Conservation (phyloP, 2,329 filamentous ascomycete species). For the Talaromyces sp. region DNA sequence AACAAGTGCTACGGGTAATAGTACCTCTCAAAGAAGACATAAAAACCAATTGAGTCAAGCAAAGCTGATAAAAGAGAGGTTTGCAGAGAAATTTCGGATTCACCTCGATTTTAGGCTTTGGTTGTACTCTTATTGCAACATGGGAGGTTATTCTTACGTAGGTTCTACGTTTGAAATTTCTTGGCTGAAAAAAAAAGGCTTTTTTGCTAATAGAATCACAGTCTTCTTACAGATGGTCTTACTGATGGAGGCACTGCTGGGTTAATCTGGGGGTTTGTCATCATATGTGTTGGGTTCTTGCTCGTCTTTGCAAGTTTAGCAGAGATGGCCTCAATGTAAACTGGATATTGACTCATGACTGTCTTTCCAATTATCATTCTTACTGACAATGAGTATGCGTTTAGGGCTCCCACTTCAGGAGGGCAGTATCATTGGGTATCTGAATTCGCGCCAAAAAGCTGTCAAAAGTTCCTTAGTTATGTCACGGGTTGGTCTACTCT, state of each 20-base stretch:
- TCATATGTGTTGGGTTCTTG: slow-evolving; percentile 30
- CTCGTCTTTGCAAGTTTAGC: slow-evolving; percentile 40
- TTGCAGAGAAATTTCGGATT: slow-evolving; percentile 45
- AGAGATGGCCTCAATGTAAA: slow-evolving; percentile 45
- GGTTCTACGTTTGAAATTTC: slow-evolving; percentile 12
- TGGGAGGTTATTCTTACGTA: slow-evolving; percentile 45
- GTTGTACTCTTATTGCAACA: slow-evolving; percentile 42
- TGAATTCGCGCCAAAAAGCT: slow-evolving; percentile 43
- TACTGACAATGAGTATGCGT: neutral
- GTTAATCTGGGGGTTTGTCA: slow-evolving; percentile 38
- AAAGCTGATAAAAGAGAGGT: neutral
- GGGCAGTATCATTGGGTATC: slow-evolving; percentile 44
- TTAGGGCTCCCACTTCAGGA: slow-evolving; percentile 41
- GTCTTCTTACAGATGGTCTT: slow-evolving; percentile 23
- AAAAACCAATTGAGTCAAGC: neutral
- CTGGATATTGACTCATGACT: neutral
- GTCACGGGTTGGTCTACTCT: slow-evolving; percentile 34
- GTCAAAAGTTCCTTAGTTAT: slow-evolving; percentile 47
- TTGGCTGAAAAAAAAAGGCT: no score
- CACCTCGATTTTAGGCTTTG: slow-evolving; percentile 46
- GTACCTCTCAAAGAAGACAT: neutral
- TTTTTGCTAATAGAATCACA: neutral
- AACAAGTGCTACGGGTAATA: slow-evolving; percentile 37
- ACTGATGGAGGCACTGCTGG: slow-evolving; percentile 38
- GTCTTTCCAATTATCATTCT: neutral